Conservation (phyloP, 345 rosid genomes). For the Euphorbia peplus region DNA sequence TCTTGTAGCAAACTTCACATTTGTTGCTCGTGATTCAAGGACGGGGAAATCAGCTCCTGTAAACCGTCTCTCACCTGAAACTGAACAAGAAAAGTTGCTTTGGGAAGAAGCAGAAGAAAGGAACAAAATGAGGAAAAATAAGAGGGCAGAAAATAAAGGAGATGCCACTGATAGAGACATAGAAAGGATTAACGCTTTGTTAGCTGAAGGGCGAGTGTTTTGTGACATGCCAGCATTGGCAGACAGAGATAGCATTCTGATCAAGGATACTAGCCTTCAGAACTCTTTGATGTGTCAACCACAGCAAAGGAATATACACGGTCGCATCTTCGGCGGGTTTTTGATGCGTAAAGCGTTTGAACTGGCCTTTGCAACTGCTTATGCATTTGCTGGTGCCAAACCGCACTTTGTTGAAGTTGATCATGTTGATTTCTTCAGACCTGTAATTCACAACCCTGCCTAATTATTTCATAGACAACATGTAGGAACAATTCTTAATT, state of each 20-base stretch:
- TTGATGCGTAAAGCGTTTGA: slow-evolving; percentile 86
- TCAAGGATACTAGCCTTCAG: slow-evolving; percentile 56
- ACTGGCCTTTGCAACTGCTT: slow-evolving; percentile 77
- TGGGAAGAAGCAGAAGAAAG: slow-evolving; percentile 84
- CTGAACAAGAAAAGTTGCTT: slow-evolving; percentile 57
- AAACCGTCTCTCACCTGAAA: slow-evolving; percentile 63
- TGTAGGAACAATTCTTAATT: not conserved
- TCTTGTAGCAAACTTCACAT: slow-evolving; percentile 77
- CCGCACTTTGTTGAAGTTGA: slow-evolving; percentile 83
- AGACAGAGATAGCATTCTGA: slow-evolving; percentile 82
- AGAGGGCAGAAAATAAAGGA: slow-evolving; percentile 36
- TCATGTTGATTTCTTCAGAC: slow-evolving; percentile 79
- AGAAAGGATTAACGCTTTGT: slow-evolving; percentile 52
- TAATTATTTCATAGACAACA: not conserved
- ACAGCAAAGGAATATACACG: slow-evolving; percentile 82
- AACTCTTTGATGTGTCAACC: slow-evolving; percentile 84
- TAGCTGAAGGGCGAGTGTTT: slow-evolving; percentile 79
- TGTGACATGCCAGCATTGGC: slow-evolving; percentile 93
- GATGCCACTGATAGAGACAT: slow-evolving; percentile 34
- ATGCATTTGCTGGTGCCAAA: slow-evolving; percentile 77
- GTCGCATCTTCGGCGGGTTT: slow-evolving; percentile 85
- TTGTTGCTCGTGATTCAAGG: slow-evolving; percentile 76
- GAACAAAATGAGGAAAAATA: slow-evolving; percentile 61
- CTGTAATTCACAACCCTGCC: slow-evolving; percentile 46
- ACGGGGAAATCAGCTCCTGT: slow-evolving; percentile 78